Conservation (phyloP, 2,329 filamentous ascomycete genomes). For the Colletotrichum sp. region DNA sequence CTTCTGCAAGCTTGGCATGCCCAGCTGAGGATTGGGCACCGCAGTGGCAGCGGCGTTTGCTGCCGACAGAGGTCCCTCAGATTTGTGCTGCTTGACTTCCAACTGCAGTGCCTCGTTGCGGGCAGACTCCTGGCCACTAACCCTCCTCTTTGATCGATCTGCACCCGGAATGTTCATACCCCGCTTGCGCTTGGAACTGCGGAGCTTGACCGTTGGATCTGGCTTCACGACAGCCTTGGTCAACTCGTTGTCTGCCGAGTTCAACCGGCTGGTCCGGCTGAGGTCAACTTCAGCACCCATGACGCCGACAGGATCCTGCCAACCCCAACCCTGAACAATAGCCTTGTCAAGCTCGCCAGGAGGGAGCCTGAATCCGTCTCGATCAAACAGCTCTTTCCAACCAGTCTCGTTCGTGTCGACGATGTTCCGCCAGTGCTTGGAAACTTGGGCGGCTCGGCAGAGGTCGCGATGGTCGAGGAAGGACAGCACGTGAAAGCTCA, state of each 20-base stretch:
- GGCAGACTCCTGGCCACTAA: slow-evolving; percentile 50
- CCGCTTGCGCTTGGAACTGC: slow-evolving; percentile 63
- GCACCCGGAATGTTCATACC: slow-evolving; percentile 48
- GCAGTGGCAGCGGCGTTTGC: slow-evolving; percentile 84
- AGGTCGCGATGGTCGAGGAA: slow-evolving; percentile 87
- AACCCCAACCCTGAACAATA: slow-evolving; percentile 93
- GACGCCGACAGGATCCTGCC: slow-evolving; percentile 83
- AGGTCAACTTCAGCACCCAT: slow-evolving; percentile 84
- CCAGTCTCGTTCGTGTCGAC: slow-evolving; percentile 93
- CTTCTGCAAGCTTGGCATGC: slow-evolving; percentile 77
- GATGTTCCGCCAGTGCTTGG: slow-evolving; percentile 89
- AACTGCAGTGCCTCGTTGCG: slow-evolving; percentile 46
- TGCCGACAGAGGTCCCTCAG: slow-evolving; percentile 84
- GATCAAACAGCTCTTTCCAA: slow-evolving; percentile 92
- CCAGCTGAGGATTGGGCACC: slow-evolving; percentile 81
- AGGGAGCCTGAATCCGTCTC: slow-evolving; percentile 80
- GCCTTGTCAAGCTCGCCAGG: slow-evolving; percentile 84
- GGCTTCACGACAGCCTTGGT: slow-evolving; percentile 43
- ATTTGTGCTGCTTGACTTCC: slow-evolving; percentile 57
- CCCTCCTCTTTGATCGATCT: slow-evolving; percentile 60
- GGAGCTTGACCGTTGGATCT: slow-evolving; percentile 47
- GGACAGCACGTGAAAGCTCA: slow-evolving; percentile 85
- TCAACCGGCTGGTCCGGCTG: slow-evolving; percentile 60
- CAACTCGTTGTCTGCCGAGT: slow-evolving; percentile 58
- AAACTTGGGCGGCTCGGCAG: slow-evolving; percentile 90